A percentile compares a stretch with the other conserved stretches of the same genome.
Evolutionary conservation across 108 stramenopile genomes (phyloP).

Genomic region (Fragilaria crotonensis): DNA sequence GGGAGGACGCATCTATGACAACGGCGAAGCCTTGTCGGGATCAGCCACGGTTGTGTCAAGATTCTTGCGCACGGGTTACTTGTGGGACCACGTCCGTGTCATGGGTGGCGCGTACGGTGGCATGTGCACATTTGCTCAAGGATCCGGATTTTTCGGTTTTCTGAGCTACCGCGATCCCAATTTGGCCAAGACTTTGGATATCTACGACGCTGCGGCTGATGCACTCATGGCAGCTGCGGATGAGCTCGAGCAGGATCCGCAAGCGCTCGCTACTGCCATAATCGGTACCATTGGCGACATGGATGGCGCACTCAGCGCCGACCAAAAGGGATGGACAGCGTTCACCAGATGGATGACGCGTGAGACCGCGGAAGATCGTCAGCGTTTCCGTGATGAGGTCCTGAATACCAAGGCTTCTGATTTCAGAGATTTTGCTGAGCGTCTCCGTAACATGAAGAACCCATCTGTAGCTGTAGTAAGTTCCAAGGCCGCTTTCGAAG

Average conservation of each 20-base stretch:
- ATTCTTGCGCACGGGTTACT: slow-evolving; percentile 83
- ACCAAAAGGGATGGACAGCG: slow-evolving; percentile 74
- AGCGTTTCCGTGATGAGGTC: slow-evolving; percentile 82
- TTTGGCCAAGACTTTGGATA: slow-evolving; percentile 85
- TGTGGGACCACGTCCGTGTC: slow-evolving; percentile 96
- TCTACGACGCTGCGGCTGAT: slow-evolving; percentile 89
- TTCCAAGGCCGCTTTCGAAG: slow-evolving; percentile 82
- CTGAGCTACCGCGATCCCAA: slow-evolving; percentile 96
- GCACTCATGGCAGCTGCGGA: slow-evolving; percentile 67
- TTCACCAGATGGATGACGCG: slow-evolving; percentile 81
- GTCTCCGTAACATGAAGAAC: slow-evolving; percentile 73
- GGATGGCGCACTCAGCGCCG: slow-evolving; percentile 86
- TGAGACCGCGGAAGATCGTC: slow-evolving; percentile 75
- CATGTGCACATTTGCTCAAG: slow-evolving; percentile 84
- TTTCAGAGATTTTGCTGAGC: slow-evolving; percentile 83
- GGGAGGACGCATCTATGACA: slow-evolving; percentile 76
- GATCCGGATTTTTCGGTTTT: slow-evolving; percentile 77
- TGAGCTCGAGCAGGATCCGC: slow-evolving; percentile 70
- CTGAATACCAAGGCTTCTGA: slow-evolving; percentile 81
- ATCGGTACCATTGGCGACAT: slow-evolving; percentile 93
- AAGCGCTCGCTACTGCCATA: slow-evolving; percentile 73
- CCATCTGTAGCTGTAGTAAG: slow-evolving; percentile 86
- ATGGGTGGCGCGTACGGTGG: slow-evolving; percentile 97
- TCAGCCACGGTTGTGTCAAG: slow-evolving; percentile 65
- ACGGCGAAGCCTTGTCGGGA: slow-evolving; percentile 78